Evolutionary conservation across 2,329 filamentous ascomycete genomes (phyloP), one percentile per base, ranked within the genome.

Genomic region (Aureobasidium sp.): DNA sequence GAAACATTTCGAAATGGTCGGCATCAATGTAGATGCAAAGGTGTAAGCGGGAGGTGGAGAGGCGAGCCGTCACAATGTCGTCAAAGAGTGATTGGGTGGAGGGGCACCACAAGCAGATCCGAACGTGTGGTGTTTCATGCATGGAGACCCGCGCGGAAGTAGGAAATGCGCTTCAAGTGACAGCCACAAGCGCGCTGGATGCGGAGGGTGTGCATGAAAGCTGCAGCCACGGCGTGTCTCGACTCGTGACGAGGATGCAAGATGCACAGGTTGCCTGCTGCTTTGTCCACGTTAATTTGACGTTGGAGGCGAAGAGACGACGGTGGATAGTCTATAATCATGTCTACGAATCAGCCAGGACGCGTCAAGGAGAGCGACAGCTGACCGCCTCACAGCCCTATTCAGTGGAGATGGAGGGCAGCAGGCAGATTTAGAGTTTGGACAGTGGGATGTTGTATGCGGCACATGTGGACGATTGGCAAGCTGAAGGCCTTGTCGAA

Each of bases 181-280:
- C 55, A 46, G 55, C 56, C 34, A 46, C 56, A 59, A 50, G 56
- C 44, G 56, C 56, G 56, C n/a, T 41, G 6, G 15, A 37, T 58
- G 56, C 56, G 44, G 56, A 59, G 56, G 15, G 55, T 29, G 44
- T 41, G 56, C 44, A 59, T 41, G 44, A 15, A 37, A 37, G 44
- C 56, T 50, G 56, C 56, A 59, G 56, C 56, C 34, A 59, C 56
- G 23, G 17, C 13, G 5, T 59, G 56, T 50, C 44, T 32, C 29
- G 27, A 23, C 29, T 37, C 23, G 44, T 50, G 44, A 59, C 56
- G 44, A 59, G 44, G 46, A 59, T 39, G 44, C 56, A 59, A 26
- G 44, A 50, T 29, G 44, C 34, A 59, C 32, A 12, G 34, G 27
- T 15, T 55, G 26, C 7, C 29, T 29, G 20, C 13, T 17, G 36